Percentiles rank a stretch among this genome's conserved stretches.
Conservation (phyloP, 1,284 basidiomycete species). For the Somion occarium region DNA sequence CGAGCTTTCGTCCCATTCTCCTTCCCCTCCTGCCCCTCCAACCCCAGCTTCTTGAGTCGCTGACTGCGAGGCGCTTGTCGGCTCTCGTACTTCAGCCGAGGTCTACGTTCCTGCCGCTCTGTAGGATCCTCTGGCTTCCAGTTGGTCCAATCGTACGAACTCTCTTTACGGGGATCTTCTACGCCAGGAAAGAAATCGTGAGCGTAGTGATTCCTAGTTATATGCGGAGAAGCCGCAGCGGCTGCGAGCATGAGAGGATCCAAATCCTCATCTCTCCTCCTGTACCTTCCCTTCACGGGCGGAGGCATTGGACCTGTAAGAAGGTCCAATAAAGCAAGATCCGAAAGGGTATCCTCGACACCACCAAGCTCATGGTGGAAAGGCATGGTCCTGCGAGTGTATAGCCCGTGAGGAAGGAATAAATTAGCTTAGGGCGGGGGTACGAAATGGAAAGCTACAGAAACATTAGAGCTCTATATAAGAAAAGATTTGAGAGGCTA, state of each 20-base stretch:
- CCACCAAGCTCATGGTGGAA: constrained; percentile 18
- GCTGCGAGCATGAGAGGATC: constrained; percentile 73
- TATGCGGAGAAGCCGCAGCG: constrained; percentile 64
- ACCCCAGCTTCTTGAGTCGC: constrained; percentile 34
- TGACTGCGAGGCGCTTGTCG: constrained; percentile 66
- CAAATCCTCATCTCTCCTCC: constrained; percentile 59
- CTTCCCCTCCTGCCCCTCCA: constrained; percentile 18
- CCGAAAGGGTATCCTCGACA: constrained; percentile 29
- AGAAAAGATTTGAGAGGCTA: neutral
- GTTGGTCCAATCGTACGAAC: constrained; percentile 55
- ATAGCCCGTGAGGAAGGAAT: constrained; percentile 2
- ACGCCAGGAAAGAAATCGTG: constrained; percentile 66
- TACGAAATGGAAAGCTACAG: neutral
- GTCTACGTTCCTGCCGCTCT: constrained; percentile 32
- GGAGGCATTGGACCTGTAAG: constrained; percentile 43
- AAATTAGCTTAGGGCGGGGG: neutral
- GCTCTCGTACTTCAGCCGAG: constrained; percentile 56
- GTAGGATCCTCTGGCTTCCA: constrained; percentile 38
- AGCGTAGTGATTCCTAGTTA: constrained; percentile 73
- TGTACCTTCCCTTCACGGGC: constrained; percentile 33
- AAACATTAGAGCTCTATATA: neutral
- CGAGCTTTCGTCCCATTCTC: constrained; percentile 17
- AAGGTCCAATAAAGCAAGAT: constrained; percentile 46
- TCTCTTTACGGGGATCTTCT: constrained; percentile 45
- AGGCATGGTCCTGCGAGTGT: neutral